These are phyloP conservation scores for Hippophae tibetana DNA, from an alignment of 306 rosid genomes.

Conservation along the genomic window DNA sequence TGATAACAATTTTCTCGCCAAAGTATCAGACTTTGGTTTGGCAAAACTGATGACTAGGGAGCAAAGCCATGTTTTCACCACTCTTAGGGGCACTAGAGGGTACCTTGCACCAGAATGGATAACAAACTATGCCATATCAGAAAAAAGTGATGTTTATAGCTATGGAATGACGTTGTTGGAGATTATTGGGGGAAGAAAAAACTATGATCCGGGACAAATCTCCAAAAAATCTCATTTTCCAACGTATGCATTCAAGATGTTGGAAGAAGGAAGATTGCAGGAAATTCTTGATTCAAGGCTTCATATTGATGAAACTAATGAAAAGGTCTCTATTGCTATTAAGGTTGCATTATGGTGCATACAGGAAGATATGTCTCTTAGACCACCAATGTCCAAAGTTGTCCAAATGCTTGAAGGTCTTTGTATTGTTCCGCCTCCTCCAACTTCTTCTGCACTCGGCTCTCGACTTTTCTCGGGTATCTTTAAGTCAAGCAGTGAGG, in stretches of 20 bases:
- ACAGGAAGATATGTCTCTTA: constrained; percentile 73
- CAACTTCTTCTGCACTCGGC: constrained; percentile 38
- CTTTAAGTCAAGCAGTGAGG: constrained; percentile 47
- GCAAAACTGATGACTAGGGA: constrained; percentile 82
- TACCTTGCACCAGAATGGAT: constrained; percentile 96
- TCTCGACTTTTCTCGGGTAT: constrained; percentile 41
- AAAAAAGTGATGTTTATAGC: constrained; percentile 89
- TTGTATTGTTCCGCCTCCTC: constrained; percentile 52
- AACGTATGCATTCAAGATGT: constrained; percentile 60
- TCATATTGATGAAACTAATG: constrained; percentile 27
- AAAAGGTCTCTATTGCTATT: constrained; percentile 37
- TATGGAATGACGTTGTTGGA: constrained; percentile 83
- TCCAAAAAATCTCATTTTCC: constrained; percentile 81
- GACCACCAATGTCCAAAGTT: constrained; percentile 83
- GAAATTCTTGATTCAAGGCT: constrained; percentile 45
- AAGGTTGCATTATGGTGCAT: constrained; percentile 85
- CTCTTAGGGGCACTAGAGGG: constrained; percentile 78
- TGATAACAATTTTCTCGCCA: constrained; percentile 57
- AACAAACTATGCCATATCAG: constrained; percentile 86
- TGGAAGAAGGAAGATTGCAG: constrained; percentile 69
- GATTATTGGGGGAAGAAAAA: constrained; percentile 84
- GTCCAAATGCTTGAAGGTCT: constrained; percentile 92
- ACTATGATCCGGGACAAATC: constrained; percentile 41
- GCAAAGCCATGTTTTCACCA: constrained; percentile 89
- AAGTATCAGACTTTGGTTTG: constrained; percentile 84